Percentiles rank a stretch among this genome's conserved stretches.
These are phyloP conservation scores for Rhizophagus clarus DNA, from an alignment of 192 early-diverging fungal genomes.

Conservation along the genomic window DNA sequence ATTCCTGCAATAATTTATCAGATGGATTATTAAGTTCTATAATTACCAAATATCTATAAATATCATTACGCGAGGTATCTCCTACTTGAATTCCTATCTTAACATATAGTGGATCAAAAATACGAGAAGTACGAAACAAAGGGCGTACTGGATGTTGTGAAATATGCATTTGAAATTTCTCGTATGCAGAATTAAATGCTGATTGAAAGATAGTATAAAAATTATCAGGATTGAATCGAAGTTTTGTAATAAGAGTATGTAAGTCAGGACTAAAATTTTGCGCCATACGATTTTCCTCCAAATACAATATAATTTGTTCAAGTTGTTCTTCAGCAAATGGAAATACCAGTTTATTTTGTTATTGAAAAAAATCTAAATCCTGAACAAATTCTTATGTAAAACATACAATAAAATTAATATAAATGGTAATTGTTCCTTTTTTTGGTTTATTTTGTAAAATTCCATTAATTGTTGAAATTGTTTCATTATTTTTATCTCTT, in stretches of 20 bases:
- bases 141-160: not conserved
- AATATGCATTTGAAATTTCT: not conserved
- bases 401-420: not conserved
- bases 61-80: not conserved
- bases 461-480: not conserved
- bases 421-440: not conserved
- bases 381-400: not conserved
- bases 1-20: no score
- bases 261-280: not conserved
- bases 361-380: slow-evolving; percentile 1
- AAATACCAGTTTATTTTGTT: slow-evolving; percentile 2
- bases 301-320: slow-evolving; percentile 1
- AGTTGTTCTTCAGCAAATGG: not conserved
- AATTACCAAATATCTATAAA: no score
- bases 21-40: no score
- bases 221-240: not conserved
- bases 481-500: not conserved
- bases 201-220: not conserved
- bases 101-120: slow-evolving; percentile 3
- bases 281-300: not conserved
- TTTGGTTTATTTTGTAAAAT: not conserved
- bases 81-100: not conserved
- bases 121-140: not conserved
- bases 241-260: not conserved
- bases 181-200: slow-evolving; percentile 4